These are phyloP conservation scores for Ophiocordyceps unilateralis DNA, from an alignment of 2,329 filamentous ascomycete genomes.

Conservation along the genomic window DNA sequence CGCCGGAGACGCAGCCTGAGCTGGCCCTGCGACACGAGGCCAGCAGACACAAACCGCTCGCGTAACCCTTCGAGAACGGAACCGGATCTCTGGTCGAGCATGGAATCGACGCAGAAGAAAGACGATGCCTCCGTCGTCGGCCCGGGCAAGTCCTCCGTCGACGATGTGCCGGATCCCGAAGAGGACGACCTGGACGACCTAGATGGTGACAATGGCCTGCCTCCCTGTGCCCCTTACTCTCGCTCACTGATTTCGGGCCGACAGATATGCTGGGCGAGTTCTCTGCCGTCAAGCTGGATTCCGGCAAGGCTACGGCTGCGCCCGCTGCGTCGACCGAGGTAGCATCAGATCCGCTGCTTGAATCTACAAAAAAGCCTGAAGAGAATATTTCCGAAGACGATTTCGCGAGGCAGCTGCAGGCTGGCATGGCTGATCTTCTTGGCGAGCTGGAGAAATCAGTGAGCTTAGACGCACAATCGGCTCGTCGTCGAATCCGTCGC, in stretches of 20 bases:
- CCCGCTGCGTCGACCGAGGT: conserved; percentile 9
- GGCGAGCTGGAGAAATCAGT: conserved; percentile 49
- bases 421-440: conserved; percentile 73
- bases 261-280: conserved; percentile 89
- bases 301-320: conserved; percentile 7
- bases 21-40: no score
- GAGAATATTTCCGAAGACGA: conserved; percentile 50
- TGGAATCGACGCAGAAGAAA: conserved; percentile 4
- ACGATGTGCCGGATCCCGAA: conserved; percentile 69
- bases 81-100: not conserved
- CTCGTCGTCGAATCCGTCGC: no score
- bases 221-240: not conserved
- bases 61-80: no score
- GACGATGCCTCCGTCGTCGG: conserved; percentile 4
- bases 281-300: conserved; percentile 39
- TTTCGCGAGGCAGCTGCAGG: conserved; percentile 73
- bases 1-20: no score
- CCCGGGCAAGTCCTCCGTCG: conserved; percentile 9
- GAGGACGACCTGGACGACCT: conserved; percentile 86
- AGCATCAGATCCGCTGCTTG: not conserved
- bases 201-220: conserved; percentile 43
- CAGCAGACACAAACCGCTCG: no score
- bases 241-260: conserved; percentile 2
- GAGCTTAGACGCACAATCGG: conserved; percentile 10
- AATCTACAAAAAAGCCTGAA: conserved; percentile 7